Conservation (phyloP, 768 basidiomycete species). For the Xerocomellus chrysenteron region DNA sequence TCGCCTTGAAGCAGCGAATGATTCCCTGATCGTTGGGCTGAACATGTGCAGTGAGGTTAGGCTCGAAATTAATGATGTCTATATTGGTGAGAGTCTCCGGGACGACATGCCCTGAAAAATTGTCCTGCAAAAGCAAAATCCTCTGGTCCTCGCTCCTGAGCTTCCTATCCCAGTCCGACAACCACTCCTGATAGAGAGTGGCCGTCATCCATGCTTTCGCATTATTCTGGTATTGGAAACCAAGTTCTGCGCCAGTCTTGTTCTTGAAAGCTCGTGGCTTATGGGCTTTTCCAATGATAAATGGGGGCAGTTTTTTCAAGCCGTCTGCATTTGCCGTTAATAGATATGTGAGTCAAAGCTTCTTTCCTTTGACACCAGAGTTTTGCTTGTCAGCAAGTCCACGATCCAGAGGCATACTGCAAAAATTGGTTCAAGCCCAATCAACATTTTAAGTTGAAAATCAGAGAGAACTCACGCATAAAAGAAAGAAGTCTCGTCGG, state of each 20-base stretch:
- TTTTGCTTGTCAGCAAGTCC: not conserved
- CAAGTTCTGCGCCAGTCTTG: slow-evolving; percentile 1
- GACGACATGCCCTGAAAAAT: slow-evolving; percentile 22
- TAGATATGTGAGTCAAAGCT: not conserved
- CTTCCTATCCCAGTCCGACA: not conserved
- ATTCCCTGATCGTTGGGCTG: slow-evolving; percentile 39
- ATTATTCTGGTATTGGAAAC: not conserved
- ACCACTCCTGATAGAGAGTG: slow-evolving; percentile 2
- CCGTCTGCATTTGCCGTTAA: slow-evolving; percentile 32
- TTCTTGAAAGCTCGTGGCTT: not conserved
- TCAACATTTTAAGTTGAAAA: not conserved
- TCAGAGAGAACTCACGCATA: slow-evolving; percentile 26
- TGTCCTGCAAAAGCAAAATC: slow-evolving; percentile 5
- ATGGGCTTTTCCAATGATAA: slow-evolving; percentile 34
- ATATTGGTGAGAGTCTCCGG: slow-evolving; percentile 27
- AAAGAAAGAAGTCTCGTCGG: slow-evolving; percentile 38
- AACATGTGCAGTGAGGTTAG: slow-evolving; percentile 38
- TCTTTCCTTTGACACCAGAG: not conserved
- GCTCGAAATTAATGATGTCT: slow-evolving; percentile 21
- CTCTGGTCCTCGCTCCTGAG: not conserved
- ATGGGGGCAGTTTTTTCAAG: slow-evolving; percentile 29
- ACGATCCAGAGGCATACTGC: slow-evolving; percentile 3
- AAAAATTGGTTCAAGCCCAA: no score
- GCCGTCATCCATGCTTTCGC: slow-evolving; percentile 4
- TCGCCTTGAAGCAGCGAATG: slow-evolving; percentile 27